phyloP scores from a whole-genome alignment of 164 flowering plant species.

The Magnolia kwangsiensis region DNA sequence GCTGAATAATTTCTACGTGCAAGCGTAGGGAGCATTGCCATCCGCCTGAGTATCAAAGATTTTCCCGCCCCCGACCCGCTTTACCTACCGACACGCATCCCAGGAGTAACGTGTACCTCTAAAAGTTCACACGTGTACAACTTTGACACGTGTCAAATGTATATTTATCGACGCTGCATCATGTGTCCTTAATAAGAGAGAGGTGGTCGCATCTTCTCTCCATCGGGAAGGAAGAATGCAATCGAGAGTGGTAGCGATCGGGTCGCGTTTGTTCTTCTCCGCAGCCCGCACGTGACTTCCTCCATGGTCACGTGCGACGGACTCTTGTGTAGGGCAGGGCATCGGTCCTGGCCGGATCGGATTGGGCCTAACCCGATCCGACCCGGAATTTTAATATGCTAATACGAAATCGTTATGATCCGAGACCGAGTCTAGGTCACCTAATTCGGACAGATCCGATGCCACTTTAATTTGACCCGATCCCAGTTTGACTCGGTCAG shows the following conservation, averaged over 20 bases:
- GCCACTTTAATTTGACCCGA: too few relatives aligned
- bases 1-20: too few relatives aligned
- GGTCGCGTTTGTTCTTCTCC: neutral
- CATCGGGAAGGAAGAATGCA: neutral
- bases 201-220: neutral
- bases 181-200: neutral
- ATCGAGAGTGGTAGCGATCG: neutral
- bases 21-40: neutral
- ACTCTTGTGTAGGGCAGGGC: too few relatives aligned
- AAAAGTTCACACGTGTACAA: neutral
- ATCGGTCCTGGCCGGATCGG: too few relatives aligned
- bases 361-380: too few relatives aligned
- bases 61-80: neutral
- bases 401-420: too few relatives aligned
- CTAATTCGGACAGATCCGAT: too few relatives aligned
- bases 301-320: neutral
- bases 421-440: too few relatives aligned
- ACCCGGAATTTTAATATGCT: too few relatives aligned
- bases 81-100: neutral
- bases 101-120: neutral
- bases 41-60: neutral
- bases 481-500: too few relatives aligned
- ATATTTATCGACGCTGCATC: neutral
- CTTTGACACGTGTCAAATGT: neutral
- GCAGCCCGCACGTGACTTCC: neutral